Percentiles rank a stretch among this genome's conserved stretches.
Evolutionary conservation across 2,329 filamentous ascomycete genomes (phyloP).

Genomic region (Talaromyces sp.): DNA sequence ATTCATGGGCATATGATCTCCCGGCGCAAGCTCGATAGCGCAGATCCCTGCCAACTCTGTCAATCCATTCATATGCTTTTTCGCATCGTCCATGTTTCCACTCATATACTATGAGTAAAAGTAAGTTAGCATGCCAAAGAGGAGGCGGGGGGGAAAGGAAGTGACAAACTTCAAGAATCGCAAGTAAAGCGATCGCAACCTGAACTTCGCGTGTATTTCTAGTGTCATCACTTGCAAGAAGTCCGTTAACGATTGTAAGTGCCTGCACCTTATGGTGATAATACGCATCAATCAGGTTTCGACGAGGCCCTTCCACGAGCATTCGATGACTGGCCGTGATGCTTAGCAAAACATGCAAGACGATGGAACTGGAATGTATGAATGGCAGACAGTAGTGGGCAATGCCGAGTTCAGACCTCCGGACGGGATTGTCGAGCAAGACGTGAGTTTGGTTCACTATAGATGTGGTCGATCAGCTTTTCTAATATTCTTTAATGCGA

Average conservation of each 20-base stretch:
- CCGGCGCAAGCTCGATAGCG: too few relatives aligned
- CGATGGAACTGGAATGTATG: background rate
- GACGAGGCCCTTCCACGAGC: background rate
- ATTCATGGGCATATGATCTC: background rate
- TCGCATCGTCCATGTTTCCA: background rate
- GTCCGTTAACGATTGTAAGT: background rate
- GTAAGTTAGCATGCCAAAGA: background rate
- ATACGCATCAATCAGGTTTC: background rate
- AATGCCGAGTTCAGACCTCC: background rate
- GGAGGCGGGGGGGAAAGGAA: background rate
- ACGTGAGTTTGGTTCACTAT: slow-evolving; percentile 1
- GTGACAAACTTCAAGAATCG: slow-evolving; percentile 4
- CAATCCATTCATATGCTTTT: background rate
- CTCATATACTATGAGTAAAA: background rate
- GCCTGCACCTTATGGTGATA: slow-evolving; percentile 1
- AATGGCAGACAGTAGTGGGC: slow-evolving; percentile 1
- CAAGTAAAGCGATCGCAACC: slow-evolving; percentile 8
- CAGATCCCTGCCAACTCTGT: background rate
- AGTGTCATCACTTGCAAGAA: background rate
- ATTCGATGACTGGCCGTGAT: background rate
- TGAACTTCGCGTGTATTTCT: background rate
- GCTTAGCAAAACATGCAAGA: background rate
- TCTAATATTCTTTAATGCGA: background rate
- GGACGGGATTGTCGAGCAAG: background rate
- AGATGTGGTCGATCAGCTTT: background rate